phyloP scores from a whole-genome alignment of 371 early-diverging fungal species.

The Mucor saturninus region DNA sequence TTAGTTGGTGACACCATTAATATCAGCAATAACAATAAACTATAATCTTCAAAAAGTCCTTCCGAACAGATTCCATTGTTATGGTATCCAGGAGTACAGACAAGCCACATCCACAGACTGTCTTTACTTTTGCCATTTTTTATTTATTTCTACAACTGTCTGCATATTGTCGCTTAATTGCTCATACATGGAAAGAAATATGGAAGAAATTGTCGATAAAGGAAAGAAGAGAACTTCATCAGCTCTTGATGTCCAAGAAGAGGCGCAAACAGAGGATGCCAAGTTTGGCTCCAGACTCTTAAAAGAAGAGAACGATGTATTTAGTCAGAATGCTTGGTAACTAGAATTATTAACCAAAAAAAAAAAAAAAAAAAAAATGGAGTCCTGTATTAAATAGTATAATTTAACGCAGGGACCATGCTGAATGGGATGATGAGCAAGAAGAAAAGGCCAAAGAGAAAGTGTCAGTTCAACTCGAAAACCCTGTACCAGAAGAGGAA shows the following conservation, averaged over 20 bases:
- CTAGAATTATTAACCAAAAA: neutral
- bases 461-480: slow-evolving; percentile 38
- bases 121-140: neutral
- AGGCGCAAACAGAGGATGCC: slow-evolving; percentile 6
- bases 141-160: neutral
- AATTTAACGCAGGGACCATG: slow-evolving; percentile 71
- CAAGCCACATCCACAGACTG: neutral
- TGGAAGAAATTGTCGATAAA: slow-evolving; percentile 8
- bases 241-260: slow-evolving; percentile 34
- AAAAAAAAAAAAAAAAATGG: neutral
- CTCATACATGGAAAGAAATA: neutral
- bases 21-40: too few species aligned
- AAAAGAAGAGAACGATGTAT: slow-evolving; percentile 66
- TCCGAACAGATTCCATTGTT: neutral
- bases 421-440: slow-evolving; percentile 79
- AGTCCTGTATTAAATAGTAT: neutral
- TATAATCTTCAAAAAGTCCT: too few species aligned
- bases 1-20: too few species aligned
- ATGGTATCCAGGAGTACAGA: neutral
- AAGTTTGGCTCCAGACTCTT: slow-evolving; percentile 72
- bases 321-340: slow-evolving; percentile 83
- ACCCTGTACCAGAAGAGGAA: slow-evolving; percentile 53
- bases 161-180: neutral
- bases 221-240: slow-evolving; percentile 48
- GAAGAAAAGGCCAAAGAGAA: slow-evolving; percentile 57